Conservation (phyloP, 495 filamentous ascomycete species). For the Margaritispora aquatica region DNA sequence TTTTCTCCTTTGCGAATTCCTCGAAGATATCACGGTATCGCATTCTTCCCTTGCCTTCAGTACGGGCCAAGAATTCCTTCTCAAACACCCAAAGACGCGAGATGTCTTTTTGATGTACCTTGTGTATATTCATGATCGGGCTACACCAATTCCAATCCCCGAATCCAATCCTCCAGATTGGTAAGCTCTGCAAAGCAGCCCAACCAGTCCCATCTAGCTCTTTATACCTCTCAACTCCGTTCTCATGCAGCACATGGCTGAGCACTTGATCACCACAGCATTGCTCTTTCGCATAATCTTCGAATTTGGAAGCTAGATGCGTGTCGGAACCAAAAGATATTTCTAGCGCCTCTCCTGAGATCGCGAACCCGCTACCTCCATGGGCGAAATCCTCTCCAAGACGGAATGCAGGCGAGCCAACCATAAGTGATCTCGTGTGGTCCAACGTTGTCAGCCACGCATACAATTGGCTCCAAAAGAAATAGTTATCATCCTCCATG, state of each 20-base stretch:
- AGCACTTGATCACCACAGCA: slow-evolving; percentile 11
- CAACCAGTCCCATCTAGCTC: slow-evolving; percentile 4
- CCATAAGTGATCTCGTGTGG: not conserved
- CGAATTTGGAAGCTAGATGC: not conserved
- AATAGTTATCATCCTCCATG: slow-evolving; percentile 3
- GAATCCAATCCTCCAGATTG: slow-evolving; percentile 8
- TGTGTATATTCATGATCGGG: slow-evolving; percentile 11
- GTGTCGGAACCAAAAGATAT: not conserved
- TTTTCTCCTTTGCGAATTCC: not conserved
- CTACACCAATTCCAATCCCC: slow-evolving; percentile 13
- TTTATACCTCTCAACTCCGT: not conserved
- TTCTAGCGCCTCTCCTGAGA: not conserved
- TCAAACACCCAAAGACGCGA: slow-evolving; percentile 6
- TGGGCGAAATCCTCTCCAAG: slow-evolving; percentile 8
- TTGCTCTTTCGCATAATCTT: slow-evolving; percentile 7
- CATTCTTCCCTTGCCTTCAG: not conserved
- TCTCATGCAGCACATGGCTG: slow-evolving; percentile 1
- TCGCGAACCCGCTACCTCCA: slow-evolving; percentile 1
- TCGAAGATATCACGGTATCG: not conserved
- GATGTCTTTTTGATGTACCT: slow-evolving; percentile 10
- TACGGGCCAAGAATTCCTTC: slow-evolving; percentile 1
- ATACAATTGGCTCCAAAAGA: not conserved
- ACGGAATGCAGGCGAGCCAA: slow-evolving; percentile 1
- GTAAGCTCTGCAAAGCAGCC: slow-evolving; percentile 6
- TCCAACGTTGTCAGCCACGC: slow-evolving; percentile 5